A percentile compares a stretch with the other conserved stretches of the same genome.
Evolutionary conservation across 441 rosid species (phyloP).

Genomic region (Kokia cookei): DNA sequence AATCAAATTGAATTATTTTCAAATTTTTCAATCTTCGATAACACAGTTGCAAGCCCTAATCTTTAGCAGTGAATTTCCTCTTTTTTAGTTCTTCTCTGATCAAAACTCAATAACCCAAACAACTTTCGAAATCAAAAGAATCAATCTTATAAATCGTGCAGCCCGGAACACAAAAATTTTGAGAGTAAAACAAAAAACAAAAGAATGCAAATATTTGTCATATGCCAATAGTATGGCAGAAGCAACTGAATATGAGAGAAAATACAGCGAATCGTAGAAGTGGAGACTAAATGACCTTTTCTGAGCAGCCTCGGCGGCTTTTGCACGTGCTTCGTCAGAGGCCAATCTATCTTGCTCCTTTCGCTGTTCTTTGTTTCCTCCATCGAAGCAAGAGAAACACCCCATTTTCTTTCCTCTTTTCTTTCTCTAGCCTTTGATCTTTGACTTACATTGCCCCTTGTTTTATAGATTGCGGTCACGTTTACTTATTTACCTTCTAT

Average conservation of each 20-base stretch:
- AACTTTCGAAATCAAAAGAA: neutral
- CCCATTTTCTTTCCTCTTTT: constrained; percentile 25
- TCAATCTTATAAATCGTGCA: neutral
- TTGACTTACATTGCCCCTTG: neutral
- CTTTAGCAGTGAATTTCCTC: neutral
- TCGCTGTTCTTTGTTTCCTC: constrained; percentile 47
- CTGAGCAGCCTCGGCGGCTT: constrained; percentile 96
- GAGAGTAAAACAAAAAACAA: neutral
- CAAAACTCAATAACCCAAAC: neutral
- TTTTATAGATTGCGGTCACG: neutral
- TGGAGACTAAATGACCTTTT: constrained; percentile 38
- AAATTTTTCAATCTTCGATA: neutral
- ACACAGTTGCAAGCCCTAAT: neutral
- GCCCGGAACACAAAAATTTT: neutral
- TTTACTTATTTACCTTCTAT: neutral
- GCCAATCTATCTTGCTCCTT: constrained; percentile 67
- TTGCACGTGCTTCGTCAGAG: constrained; percentile 87
- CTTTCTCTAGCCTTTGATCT: neutral
- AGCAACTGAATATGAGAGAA: neutral
- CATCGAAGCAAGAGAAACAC: constrained; percentile 73
- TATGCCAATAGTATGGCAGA: neutral
- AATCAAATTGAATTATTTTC: neutral
- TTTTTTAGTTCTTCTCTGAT: neutral
- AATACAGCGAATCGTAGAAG: neutral
- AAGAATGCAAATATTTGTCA: neutral